Evolutionary conservation across 2,329 filamentous ascomycete genomes (phyloP), one percentile per base, ranked within the genome.

Genomic region (Aureobasidium sp.): DNA sequence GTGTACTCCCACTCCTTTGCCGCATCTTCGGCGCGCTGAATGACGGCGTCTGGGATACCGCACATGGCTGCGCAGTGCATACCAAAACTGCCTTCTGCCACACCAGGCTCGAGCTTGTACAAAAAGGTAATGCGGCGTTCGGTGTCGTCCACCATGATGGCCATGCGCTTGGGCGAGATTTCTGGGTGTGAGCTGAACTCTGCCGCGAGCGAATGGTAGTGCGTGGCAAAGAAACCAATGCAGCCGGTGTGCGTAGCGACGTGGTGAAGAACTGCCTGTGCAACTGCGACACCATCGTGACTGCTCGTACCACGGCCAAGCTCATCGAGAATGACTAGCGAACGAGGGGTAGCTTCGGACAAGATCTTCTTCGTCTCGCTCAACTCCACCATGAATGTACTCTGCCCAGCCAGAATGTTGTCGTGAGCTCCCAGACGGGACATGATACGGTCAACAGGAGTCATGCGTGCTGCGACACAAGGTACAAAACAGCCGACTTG

Each of bases 1-100:
- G 94, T 97, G 74, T 97, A 91, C 77, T 99, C 94, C 91, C 94
- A 97, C 70, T 91, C 90, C 68, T 82, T 86, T 1, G 94, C 94
- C 6, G 94, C 94, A 25, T 87, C 84, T 75, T 99, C 94, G 0
- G 94, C 94, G 25, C 88, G 80, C 71, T 92, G 87, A 65, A 99
- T 91, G 17, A 99, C 86, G 61, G 87, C 87, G 48, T 80, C 79
- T 0, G 91, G 85, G 66, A 99, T 97, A 0, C 94, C 94, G 69
- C 94, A 99, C 94, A 99, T 99, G 64, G 91, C 88, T 0, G 94
- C 94, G 72, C 94, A 99, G 74, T 99, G 94, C 94, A 99, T 99
- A 69, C 94, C 94, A 71, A 97, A 99, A 70, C 90, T 96, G 17
- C 94, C 94, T 74, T 97, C 92, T 0, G 94, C 94, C 11, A 97